Evolutionary conservation across 2,329 filamentous ascomycete genomes (phyloP).

Genomic region (Emergomyces orientalis): DNA sequence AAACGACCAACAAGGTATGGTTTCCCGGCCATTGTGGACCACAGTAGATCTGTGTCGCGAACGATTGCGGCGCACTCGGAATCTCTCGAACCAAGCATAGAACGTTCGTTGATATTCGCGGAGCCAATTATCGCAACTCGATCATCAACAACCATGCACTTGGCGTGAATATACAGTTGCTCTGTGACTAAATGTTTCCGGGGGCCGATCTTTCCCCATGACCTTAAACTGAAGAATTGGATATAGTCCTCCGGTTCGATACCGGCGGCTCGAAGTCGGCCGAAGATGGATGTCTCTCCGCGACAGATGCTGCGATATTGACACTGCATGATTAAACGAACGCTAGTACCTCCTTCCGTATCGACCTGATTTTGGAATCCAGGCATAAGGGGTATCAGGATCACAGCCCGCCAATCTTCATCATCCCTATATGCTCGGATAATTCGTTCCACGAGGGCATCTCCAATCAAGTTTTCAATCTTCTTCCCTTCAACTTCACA

Average conservation of each 20-base stretch:
- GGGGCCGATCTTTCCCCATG: conserved; percentile 84
- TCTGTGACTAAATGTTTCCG: conserved; percentile 70
- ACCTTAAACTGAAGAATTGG: conserved; percentile 87
- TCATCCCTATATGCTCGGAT: conserved; percentile 70
- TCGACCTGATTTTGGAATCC: conserved; percentile 89
- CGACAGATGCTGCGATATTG: conserved; percentile 95
- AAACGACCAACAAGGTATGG: conserved; percentile 65
- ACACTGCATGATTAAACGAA: conserved; percentile 94
- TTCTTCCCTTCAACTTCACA: conserved; percentile 75
- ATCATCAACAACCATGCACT: conserved; percentile 75
- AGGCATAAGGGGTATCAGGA: conserved; percentile 82
- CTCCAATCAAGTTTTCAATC: conserved; percentile 77
- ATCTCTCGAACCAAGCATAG: conserved; percentile 75
- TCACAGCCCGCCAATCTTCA: conserved; percentile 82
- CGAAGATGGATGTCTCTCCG: conserved; percentile 84
- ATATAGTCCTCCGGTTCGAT: conserved; percentile 73
- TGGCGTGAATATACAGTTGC: conserved; percentile 90
- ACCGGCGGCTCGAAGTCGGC: conserved; percentile 61
- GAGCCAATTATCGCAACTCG: conserved; percentile 71
- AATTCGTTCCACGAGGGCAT: conserved; percentile 82
- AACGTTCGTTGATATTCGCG: conserved; percentile 61
- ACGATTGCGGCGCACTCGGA: conserved; percentile 82
- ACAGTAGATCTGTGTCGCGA: conserved; percentile 63
- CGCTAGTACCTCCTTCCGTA: conserved; percentile 73
- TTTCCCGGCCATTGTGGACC: conserved; percentile 62